These are phyloP conservation scores for Fraxinus angustifolia DNA, from an alignment of 305 asterid species.

Conservation along the genomic window DNA sequence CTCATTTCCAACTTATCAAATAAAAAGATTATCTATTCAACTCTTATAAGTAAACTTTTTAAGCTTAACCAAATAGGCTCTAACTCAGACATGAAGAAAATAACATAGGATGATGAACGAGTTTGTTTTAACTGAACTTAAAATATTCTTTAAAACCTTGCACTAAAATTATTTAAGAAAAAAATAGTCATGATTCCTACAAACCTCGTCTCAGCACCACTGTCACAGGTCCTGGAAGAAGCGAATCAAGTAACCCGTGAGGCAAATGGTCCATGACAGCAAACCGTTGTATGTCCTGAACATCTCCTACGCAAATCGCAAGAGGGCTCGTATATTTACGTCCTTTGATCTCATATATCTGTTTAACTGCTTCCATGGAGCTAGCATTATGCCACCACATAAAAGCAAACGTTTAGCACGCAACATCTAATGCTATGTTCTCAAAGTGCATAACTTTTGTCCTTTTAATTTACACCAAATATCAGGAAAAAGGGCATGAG, in stretches of 20 bases:
- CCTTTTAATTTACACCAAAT: not conserved
- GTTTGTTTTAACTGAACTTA: not conserved
- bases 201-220: constrained; percentile 70
- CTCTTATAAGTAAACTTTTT: not conserved
- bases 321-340: constrained; percentile 76
- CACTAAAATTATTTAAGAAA: not conserved
- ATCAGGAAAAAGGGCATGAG: not conserved
- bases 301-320: constrained; percentile 77
- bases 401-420: not conserved
- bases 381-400: constrained; percentile 34
- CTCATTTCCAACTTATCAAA: not conserved
- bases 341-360: constrained; percentile 83
- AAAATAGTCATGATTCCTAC: not conserved
- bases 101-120: not conserved
- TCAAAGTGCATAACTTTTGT: not conserved
- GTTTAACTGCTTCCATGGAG: constrained; percentile 72
- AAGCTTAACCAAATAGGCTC: not conserved
- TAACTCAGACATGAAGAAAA: not conserved
- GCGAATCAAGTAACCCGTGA: constrained; percentile 57
- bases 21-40: not conserved
- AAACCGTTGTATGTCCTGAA: constrained; percentile 52
- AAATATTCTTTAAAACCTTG: not conserved
- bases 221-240: constrained; percentile 92
- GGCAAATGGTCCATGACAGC: constrained; percentile 69
- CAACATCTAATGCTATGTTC: not conserved